Percentiles rank a stretch among this genome's conserved stretches.
Conservation (phyloP, 805 yeast species). For the Pichia scutulata region DNA sequence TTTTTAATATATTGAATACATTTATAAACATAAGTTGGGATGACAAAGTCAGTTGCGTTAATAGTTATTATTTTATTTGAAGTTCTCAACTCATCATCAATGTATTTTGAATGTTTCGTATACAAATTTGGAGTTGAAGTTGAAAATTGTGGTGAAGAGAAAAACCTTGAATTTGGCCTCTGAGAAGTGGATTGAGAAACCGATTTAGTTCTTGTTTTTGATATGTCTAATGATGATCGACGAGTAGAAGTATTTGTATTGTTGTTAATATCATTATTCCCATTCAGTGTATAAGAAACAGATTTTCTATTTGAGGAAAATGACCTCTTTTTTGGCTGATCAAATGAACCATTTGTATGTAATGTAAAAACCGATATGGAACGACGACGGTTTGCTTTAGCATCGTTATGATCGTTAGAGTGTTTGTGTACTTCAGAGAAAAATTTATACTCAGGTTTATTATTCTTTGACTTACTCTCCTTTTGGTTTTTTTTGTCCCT, state of each 20-base stretch:
- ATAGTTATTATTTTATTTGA: conserved; percentile 11
- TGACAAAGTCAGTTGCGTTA: conserved; percentile 7
- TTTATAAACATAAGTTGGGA: conserved; percentile 27
- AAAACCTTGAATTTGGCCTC: conserved; percentile 2
- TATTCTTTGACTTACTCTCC: background rate
- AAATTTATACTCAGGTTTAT: background rate
- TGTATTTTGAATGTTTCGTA: conserved; percentile 5
- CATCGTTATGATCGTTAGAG: background rate
- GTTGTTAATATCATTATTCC: background rate
- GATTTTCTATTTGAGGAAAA: conserved; percentile 4
- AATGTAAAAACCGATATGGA: conserved; percentile 4
- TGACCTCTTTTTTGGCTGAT: conserved; percentile 6
- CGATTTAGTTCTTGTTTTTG: background rate
- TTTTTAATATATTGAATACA: conserved; percentile 25
- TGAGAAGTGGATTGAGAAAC: background rate
- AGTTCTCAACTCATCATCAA: conserved; percentile 19
- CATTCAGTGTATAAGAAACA: background rate
- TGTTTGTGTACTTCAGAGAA: background rate
- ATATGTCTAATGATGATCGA: background rate
- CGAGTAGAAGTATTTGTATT: background rate
- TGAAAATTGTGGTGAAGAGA: conserved; percentile 9
- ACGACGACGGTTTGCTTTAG: conserved; percentile 3
- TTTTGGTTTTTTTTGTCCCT: background rate
- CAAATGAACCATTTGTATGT: conserved; percentile 4
- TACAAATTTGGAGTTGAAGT: conserved; percentile 8